Conservation (phyloP, 257 asterid species). For the Solanum sitiens region DNA sequence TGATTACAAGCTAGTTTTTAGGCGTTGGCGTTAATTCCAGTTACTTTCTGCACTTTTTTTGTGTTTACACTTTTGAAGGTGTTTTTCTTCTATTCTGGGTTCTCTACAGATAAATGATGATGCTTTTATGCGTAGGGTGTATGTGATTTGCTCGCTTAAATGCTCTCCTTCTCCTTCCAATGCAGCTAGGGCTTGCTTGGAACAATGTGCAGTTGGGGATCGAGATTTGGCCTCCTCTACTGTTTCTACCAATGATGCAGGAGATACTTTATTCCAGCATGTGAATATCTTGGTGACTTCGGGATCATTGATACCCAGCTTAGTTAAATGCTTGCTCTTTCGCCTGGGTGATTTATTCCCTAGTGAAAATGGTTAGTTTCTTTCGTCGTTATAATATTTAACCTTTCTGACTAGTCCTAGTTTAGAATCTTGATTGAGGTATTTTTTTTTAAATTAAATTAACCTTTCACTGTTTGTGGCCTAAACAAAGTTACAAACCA, state of each 20-base stretch:
- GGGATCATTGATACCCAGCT: conserved; percentile 86
- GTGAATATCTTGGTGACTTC: conserved; percentile 85
- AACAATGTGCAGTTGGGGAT: conserved; percentile 58
- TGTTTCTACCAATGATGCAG: conserved; percentile 3
- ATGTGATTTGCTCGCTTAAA: background rate
- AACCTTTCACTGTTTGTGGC: background rate
- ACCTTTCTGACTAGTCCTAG: background rate
- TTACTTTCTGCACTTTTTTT: background rate
- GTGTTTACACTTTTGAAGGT: background rate
- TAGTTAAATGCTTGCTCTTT: conserved; percentile 79
- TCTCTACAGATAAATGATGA: background rate
- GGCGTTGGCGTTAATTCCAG: background rate
- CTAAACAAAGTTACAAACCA: background rate
- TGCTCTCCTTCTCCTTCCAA: background rate
- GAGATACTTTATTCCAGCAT: conserved; percentile 25
- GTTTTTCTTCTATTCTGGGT: background rate
- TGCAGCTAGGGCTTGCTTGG: conserved; percentile 76
- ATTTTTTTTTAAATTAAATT: background rate
- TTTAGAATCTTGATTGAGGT: background rate
- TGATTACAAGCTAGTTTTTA: background rate
- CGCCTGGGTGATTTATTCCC: conserved; percentile 51
- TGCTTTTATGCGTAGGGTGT: background rate
- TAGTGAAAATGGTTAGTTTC: conserved; percentile 61
- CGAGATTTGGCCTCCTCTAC: conserved; percentile 20
- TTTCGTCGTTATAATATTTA: background rate